phyloP scores from a whole-genome alignment of 1,284 basidiomycete genomes.

The Microstroma glucosiphilum region DNA sequence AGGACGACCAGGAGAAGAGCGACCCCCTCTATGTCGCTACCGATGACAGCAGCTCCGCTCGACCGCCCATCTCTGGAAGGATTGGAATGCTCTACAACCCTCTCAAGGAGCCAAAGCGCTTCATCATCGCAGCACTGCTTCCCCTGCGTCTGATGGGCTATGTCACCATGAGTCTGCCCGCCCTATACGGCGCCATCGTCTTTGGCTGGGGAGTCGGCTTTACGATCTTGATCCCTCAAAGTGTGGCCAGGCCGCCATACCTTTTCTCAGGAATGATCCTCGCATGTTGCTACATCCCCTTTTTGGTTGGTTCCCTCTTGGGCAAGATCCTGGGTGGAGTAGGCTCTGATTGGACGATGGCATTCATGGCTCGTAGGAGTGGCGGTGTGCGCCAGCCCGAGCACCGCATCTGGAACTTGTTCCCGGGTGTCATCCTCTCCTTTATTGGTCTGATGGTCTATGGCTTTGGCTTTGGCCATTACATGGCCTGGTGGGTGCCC shows the following conservation, averaged over 20 bases:
- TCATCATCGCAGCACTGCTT: slow-evolving; percentile 27
- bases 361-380: slow-evolving; percentile 35
- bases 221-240: slow-evolving; percentile 26
- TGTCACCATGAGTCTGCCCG: slow-evolving; percentile 29
- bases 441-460: slow-evolving; percentile 43
- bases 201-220: slow-evolving; percentile 50
- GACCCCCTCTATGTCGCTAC: slow-evolving; percentile 2
- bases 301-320: slow-evolving; percentile 40
- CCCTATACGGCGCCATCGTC: slow-evolving; percentile 49
- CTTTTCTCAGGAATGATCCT: neutral
- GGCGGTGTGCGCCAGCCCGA: slow-evolving; percentile 49
- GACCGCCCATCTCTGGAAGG: slow-evolving; percentile 22
- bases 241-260: neutral
- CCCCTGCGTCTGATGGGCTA: slow-evolving; percentile 39
- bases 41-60: slow-evolving; percentile 15
- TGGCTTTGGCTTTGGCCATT: slow-evolving; percentile 39
- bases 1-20: neutral
- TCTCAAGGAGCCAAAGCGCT: slow-evolving; percentile 44
- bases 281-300: neutral
- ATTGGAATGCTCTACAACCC: slow-evolving; percentile 48
- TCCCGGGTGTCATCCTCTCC: slow-evolving; percentile 42
- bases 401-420: slow-evolving; percentile 48
- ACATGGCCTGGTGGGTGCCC: slow-evolving; percentile 47
- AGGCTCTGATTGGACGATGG: slow-evolving; percentile 42
- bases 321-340: slow-evolving; percentile 50